These are phyloP conservation scores for Talaromyces nanjingensis DNA, from an alignment of 495 filamentous ascomycete genomes.

Conservation along the genomic window DNA sequence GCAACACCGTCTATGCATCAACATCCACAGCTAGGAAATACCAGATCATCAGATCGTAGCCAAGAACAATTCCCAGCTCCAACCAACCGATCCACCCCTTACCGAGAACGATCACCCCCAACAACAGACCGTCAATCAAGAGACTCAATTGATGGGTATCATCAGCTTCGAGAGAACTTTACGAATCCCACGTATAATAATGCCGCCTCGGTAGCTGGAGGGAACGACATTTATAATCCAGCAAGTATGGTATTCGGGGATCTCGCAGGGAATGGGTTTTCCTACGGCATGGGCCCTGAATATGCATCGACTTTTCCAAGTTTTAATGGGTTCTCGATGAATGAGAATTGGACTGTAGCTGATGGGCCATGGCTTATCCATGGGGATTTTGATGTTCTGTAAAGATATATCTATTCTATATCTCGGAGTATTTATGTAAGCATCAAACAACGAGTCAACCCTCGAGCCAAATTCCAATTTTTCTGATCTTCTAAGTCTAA, in stretches of 20 bases:
- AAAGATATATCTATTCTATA: neutral
- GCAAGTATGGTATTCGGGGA: conserved; percentile 22
- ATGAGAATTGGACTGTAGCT: conserved; percentile 34
- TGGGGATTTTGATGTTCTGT: conserved; percentile 19
- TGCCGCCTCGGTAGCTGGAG: neutral
- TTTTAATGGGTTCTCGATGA: conserved; percentile 17
- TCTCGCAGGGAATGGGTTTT: conserved; percentile 11
- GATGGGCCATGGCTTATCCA: conserved; percentile 38
- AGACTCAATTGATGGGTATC: conserved; percentile 8
- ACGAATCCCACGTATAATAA: neutral
- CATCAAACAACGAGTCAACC: too few species aligned
- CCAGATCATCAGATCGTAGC: neutral
- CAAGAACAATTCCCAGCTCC: neutral
- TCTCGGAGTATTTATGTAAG: neutral
- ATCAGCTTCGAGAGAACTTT: conserved; percentile 3
- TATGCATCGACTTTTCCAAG: conserved; percentile 15
- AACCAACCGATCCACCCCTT: neutral
- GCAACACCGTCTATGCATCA: neutral
- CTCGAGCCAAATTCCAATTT: neutral
- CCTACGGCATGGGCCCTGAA: conserved; percentile 13
- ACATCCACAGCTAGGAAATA: neutral
- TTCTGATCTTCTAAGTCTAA: neutral
- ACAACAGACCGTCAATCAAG: neutral
- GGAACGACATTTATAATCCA: conserved; percentile 7
- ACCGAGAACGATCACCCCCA: neutral